Evolutionary conservation across 495 filamentous ascomycete species (phyloP), one percentile per base, ranked within the genome.

Genomic region (Penicillium argentinense): DNA sequence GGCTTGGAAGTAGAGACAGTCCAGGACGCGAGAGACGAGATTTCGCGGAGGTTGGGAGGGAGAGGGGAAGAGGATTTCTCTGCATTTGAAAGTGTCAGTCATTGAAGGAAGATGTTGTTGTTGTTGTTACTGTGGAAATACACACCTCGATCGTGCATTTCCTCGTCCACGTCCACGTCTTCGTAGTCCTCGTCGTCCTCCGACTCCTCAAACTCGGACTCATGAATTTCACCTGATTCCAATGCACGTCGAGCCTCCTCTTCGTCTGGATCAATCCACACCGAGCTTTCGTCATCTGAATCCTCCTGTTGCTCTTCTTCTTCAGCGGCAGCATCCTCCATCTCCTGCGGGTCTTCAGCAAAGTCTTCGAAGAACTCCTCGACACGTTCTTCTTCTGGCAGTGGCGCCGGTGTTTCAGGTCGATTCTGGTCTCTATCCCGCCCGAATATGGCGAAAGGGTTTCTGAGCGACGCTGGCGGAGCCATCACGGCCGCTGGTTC

Each of bases 1-100:
- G 91, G 93, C 70, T 97, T 97, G 62, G 83, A 83, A 51, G 87
- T 91, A 50, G 83, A 87, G 48, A 97, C 91, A 11, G 88, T 92
- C 81, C 93, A 97, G 39, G 87, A 89, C 17, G 92, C 93, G 27
- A 98, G 83, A 45, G 91, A 90, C 53, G 89, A 92, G 68, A 97
- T 97, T 60, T 97, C 92, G 61, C 90, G 91, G 39, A 95, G 77
- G 36, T 74, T 72, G 2, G 56, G 57, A 0, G 72, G 71, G 6
- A 73, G 49, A 2, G 72, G 72, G 9, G 72, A 67, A 9, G 63
- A 60, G 0, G 72, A 68, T 54, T 48, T 50, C 27, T 67, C 68
- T 69, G 42, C 29, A 16, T 17, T 4, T 33, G n/a, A 7, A 33
- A 12, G 29, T n/a, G 29, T n/a, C n/a, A n/a, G n/a, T n/a, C n/a